Evolutionary conservation across 257 asterid genomes (phyloP), one percentile per base, ranked within the genome.

Genomic region (Solanum chaucha): DNA sequence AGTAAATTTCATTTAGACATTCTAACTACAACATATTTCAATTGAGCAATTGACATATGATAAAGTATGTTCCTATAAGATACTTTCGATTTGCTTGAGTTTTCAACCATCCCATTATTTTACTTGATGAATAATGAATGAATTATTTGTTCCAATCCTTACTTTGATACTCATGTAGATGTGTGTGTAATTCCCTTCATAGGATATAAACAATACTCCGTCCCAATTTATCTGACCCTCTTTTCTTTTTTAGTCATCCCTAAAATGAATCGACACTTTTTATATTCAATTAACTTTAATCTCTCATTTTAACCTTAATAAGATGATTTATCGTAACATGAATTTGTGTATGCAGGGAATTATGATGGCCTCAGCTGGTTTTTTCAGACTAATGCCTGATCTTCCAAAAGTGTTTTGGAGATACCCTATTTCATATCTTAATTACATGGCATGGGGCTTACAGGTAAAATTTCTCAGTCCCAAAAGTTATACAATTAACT

Each of bases 361-460:
- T 64, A 93, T 95, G 98, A 96, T 96, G 98, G 98, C 95, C 7
- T 87, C 99, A 19, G 95, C 99, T 7, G 98, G 99, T 1, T 96
- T 93, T 84, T 96, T 96, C 88, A 94, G 98, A 10, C 87, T 88
- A 46, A 78, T 92, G 58, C 90, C 94, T 1, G 94, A 93, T 38
- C 98, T 96, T 59, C 99, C 98, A 26, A 92, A 86, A 89, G 82
- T 89, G 35, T 92, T 95, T 83, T 96, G 99, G 99, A 89, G 87
- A 72, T 95, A 96, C 58, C 98, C 98, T 1, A 70, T 96, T 85
- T 95, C 97, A 5, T 96, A 94, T 72, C 19, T 96, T 86, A 96
- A 95, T 90, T 95, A 92, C 93, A 96, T 96, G 98, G 88, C 98
- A 13, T 95, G 98, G 97, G 98, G 89, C 32, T 83, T 96, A 64